phyloP scores from a whole-genome alignment of 345 rosid genomes.

The Salix dunnii region DNA sequence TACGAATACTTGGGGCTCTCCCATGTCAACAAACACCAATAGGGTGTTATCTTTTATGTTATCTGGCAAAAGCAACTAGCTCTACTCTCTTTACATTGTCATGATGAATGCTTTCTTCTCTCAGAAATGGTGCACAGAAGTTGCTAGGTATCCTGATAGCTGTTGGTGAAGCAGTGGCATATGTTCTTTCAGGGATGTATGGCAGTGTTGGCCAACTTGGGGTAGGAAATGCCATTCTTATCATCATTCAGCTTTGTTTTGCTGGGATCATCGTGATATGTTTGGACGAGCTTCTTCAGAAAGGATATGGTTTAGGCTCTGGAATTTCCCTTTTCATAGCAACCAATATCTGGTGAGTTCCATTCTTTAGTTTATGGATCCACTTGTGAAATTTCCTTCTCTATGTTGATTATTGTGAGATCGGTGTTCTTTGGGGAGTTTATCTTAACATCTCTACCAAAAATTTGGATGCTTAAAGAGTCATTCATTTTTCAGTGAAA shows the following conservation, averaged over 20 bases:
- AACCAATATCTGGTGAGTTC: constrained; percentile 69
- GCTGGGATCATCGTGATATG: constrained; percentile 82
- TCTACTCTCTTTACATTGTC: neutral
- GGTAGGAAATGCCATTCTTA: constrained; percentile 76
- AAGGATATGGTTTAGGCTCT: constrained; percentile 79
- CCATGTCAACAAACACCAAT: neutral
- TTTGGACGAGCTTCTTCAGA: constrained; percentile 80
- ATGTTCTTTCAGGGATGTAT: constrained; percentile 82
- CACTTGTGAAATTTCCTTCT: neutral
- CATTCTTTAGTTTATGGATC: neutral
- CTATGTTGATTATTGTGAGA: neutral
- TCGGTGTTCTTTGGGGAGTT: neutral
- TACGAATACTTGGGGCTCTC: neutral
- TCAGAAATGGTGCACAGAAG: constrained; percentile 81
- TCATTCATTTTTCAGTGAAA: constrained; percentile 48
- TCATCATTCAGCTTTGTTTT: constrained; percentile 75
- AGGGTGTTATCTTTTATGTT: neutral
- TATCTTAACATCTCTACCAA: neutral
- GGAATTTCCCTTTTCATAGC: constrained; percentile 91
- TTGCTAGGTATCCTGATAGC: constrained; percentile 74
- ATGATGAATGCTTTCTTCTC: constrained; percentile 7
- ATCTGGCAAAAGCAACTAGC: neutral
- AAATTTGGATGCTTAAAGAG: neutral
- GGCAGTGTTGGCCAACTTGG: constrained; percentile 78
- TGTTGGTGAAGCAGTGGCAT: constrained; percentile 78